Conservation (phyloP, 768 basidiomycete genomes). For the Favolaschia claudopus region DNA sequence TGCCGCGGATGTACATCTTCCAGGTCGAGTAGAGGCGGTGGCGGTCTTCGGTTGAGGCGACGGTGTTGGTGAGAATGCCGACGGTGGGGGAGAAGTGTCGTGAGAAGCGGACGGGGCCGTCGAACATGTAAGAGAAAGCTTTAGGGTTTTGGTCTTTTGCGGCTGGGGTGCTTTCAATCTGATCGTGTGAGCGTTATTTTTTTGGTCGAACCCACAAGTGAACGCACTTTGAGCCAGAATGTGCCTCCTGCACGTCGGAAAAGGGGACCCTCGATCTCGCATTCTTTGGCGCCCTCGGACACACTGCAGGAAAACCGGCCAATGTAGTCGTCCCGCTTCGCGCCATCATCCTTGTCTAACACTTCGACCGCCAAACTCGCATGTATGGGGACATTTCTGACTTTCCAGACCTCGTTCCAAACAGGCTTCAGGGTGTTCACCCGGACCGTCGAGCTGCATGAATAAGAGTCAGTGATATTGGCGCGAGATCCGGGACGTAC, state of each 20-base stretch:
- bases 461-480: slow-evolving; percentile 30
- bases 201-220: not conserved
- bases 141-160: slow-evolving; percentile 42
- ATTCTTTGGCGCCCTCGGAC: slow-evolving; percentile 66
- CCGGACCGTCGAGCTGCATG: slow-evolving; percentile 69
- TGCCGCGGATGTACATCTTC: slow-evolving; percentile 73
- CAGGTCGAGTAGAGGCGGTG: slow-evolving; percentile 78
- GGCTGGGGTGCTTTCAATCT: slow-evolving; percentile 67
- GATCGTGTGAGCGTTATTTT: not conserved
- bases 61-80: slow-evolving; percentile 65
- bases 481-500: slow-evolving; percentile 51
- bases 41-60: slow-evolving; percentile 43
- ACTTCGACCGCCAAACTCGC: slow-evolving; percentile 68
- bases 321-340: slow-evolving; percentile 65
- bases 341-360: slow-evolving; percentile 72
- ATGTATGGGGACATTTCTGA: slow-evolving; percentile 75
- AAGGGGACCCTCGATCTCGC: slow-evolving; percentile 62
- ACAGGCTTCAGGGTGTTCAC: slow-evolving; percentile 63
- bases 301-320: slow-evolving; percentile 67
- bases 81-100: slow-evolving; percentile 76
- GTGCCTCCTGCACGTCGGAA: slow-evolving; percentile 61
- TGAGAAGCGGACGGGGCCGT: slow-evolving; percentile 77
- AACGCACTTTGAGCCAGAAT: slow-evolving; percentile 72
- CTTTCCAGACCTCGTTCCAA: slow-evolving; percentile 79
- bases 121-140: slow-evolving; percentile 66